Evolutionary conservation across 2,329 filamentous ascomycete genomes (phyloP), one percentile per base, ranked within the genome.

Genomic region (Hypoxylon sp.): DNA sequence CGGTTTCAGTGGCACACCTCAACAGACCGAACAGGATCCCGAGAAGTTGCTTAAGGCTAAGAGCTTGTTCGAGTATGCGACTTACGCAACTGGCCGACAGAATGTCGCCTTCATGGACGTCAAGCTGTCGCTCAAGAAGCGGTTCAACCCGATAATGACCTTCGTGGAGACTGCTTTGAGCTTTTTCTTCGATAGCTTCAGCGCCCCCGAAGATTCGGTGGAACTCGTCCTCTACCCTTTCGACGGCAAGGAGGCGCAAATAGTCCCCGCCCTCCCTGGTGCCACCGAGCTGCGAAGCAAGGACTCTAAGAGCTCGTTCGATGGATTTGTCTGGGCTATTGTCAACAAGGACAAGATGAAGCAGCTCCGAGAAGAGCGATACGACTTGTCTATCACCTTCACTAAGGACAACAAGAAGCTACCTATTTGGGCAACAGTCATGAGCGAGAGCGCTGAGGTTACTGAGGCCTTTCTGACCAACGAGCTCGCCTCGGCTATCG

Each of bases 321-420:
- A 98, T 78, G 90, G 90, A 48, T 99, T 98, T 76, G 95, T 99
- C 71, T 98, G 92, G 88, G 95, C 94, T 53, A 81, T 99, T 72
- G 94, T 98, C 69, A 93, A 98, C 87, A 99, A 99, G 88, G 91
- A 94, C 75, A 83, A 87, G 79, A 98, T 99, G 95, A 93, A 93
- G 84, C 85, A 89, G 75, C 87, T 97, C 74, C 91, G 96, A 68
- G 92, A 97, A 51, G 93, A 97, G 70, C 92, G 96, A 74, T 99
- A 98, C 82, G 96, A 99, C 79, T 84, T 98, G 60, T 97, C 93
- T 58, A 87, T 99, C 73, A 98, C 96, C 45, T 90, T 90, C 71
- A 98, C 95, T 78, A 97, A 97, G 86, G 96, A 99, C 76, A 89
- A 94, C 81, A 79, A 91, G 60, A 98, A 97, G 85, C 89, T 99